Evolutionary conservation across 768 basidiomycete species (phyloP).

Genomic region (Pleurotus djamor): DNA sequence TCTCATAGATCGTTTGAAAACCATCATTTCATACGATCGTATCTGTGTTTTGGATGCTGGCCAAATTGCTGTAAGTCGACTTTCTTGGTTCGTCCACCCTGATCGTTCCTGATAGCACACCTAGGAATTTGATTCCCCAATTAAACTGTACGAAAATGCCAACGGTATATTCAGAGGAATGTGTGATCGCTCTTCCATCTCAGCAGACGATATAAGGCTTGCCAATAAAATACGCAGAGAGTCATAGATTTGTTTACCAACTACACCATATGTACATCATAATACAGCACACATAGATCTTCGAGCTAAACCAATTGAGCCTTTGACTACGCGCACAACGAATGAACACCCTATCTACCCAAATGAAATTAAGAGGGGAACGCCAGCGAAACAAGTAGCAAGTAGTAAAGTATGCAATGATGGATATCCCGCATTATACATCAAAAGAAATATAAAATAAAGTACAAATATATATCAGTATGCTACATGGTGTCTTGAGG

Average conservation of each 20-base stretch:
- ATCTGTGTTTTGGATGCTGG: conserved; percentile 89
- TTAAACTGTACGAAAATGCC: conserved; percentile 50
- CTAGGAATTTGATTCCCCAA: conserved; percentile 82
- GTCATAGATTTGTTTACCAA: conserved; percentile 6
- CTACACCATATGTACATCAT: not conserved
- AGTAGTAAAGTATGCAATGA: conserved; percentile 2
- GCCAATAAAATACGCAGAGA: conserved; percentile 25
- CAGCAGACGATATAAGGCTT: conserved; percentile 62
- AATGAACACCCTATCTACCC: too few species aligned
- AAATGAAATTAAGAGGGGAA: not conserved
- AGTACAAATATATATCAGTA: conserved; percentile 8
- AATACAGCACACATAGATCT: too few species aligned
- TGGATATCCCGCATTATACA: conserved; percentile 6
- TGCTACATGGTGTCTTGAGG: conserved; percentile 11
- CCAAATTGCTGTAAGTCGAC: conserved; percentile 57
- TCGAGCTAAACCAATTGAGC: too few species aligned
- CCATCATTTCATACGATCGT: conserved; percentile 86
- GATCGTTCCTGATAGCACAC: not conserved
- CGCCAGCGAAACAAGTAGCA: not conserved
- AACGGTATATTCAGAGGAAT: conserved; percentile 81
- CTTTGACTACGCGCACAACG: too few species aligned
- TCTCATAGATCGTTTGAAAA: conserved; percentile 70
- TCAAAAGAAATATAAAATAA: conserved; percentile 7
- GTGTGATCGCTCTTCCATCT: conserved; percentile 82
- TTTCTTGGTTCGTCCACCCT: not conserved